A percentile compares a stretch with the other conserved stretches of the same genome.
Evolutionary conservation across 2,329 filamentous ascomycete genomes (phyloP).

Genomic region (Aspergillus clavatus): DNA sequence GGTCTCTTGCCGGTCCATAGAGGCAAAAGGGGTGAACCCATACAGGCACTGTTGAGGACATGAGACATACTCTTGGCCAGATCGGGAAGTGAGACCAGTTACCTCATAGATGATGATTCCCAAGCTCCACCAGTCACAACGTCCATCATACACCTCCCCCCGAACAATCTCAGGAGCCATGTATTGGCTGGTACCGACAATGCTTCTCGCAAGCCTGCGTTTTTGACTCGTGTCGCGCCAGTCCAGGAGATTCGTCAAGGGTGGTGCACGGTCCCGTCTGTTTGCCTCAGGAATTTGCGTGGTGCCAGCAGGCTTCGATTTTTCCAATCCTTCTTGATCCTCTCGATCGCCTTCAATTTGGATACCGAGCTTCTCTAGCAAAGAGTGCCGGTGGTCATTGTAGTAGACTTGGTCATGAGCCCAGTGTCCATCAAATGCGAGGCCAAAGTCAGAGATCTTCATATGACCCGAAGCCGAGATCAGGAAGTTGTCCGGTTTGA

Average conservation of each 20-base stretch:
- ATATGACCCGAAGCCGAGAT: constrained; percentile 83
- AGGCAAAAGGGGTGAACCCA: constrained; percentile 83
- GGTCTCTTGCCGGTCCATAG: constrained; percentile 74
- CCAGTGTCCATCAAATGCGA: constrained; percentile 95
- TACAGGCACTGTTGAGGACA: constrained; percentile 64
- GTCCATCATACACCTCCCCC: constrained; percentile 78
- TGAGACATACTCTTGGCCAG: constrained; percentile 1
- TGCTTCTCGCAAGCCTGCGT: constrained; percentile 70
- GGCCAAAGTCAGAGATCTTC: constrained; percentile 93
- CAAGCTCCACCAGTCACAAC: constrained; percentile 97
- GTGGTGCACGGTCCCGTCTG: constrained; percentile 24
- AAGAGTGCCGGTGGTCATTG: constrained; percentile 71
- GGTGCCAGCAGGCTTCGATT: constrained; percentile 14
- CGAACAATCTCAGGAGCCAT: constrained; percentile 93
- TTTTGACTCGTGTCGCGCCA: constrained; percentile 67
- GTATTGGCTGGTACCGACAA: constrained; percentile 94
- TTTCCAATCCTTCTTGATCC: constrained; percentile 57
- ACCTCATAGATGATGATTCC: constrained; percentile 88
- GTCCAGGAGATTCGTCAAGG: constrained; percentile 53
- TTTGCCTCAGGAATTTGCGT: constrained; percentile 30
- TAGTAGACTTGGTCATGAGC: constrained; percentile 84
- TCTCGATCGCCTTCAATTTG: constrained; percentile 67
- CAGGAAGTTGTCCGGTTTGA: constrained; percentile 97
- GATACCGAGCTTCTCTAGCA: constrained; percentile 73
- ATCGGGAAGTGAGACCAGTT: constrained; percentile 9